Evolutionary conservation across 305 asterid genomes (phyloP).

Genomic region (Fraxinus dipetala): DNA sequence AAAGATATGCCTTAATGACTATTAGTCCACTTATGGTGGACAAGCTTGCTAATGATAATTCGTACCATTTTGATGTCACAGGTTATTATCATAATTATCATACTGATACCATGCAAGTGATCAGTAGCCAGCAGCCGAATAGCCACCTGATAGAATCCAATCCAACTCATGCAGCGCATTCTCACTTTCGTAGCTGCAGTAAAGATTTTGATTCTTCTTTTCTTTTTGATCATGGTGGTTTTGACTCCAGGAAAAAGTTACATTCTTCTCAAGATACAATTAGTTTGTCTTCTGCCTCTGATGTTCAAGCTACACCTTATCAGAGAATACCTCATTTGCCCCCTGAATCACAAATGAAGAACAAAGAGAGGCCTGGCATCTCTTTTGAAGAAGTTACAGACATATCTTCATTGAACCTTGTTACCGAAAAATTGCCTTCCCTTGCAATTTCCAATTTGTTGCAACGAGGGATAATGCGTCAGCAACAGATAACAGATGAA

Average conservation of each 20-base stretch:
- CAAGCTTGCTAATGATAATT: constrained; percentile 30
- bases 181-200: constrained; percentile 31
- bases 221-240: constrained; percentile 28
- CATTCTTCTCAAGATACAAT: constrained; percentile 30
- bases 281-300: constrained; percentile 28
- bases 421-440: constrained; percentile 36
- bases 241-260: constrained; percentile 29
- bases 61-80: constrained; percentile 32
- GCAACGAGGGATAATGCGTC: constrained; percentile 26
- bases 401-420: constrained; percentile 22
- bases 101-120: constrained; percentile 25
- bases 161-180: constrained; percentile 26
- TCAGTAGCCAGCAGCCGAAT: constrained; percentile 30
- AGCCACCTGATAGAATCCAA: constrained; percentile 24
- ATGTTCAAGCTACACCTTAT: constrained; percentile 23
- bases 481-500: constrained; percentile 31
- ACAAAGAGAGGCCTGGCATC: constrained; percentile 30
- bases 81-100: constrained; percentile 36
- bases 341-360: constrained; percentile 32
- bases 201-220: constrained; percentile 39
- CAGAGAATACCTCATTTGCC: constrained; percentile 22
- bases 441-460: constrained; percentile 37
- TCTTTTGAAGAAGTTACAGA: constrained; percentile 32
- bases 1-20: constrained; percentile 36
- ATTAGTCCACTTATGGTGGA: constrained; percentile 33